A percentile compares a stretch with the other conserved stretches of the same genome.
These are phyloP conservation scores for Vaccinium corymbosum DNA, from an alignment of 148 eudicot genomes.

Conservation along the genomic window DNA sequence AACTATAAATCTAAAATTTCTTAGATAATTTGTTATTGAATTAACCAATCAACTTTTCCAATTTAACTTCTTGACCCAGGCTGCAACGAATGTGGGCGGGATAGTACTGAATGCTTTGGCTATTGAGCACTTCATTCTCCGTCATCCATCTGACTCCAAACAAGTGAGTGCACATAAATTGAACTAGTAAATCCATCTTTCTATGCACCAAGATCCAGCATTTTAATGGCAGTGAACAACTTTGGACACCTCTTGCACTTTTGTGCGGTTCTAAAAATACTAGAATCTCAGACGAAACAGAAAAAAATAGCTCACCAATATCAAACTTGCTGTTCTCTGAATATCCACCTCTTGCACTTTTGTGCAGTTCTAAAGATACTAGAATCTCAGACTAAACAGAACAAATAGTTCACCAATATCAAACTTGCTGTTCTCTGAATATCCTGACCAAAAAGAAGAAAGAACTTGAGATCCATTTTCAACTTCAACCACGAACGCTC, in stretches of 20 bases:
- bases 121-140: conserved; percentile 88
- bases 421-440: neutral
- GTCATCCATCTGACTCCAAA: conserved; percentile 63
- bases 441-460: neutral
- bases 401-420: neutral
- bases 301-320: neutral
- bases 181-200: neutral
- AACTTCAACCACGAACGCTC: neutral
- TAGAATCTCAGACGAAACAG: neutral
- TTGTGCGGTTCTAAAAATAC: neutral
- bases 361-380: neutral
- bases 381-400: neutral
- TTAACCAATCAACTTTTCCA: too few relatives aligned
- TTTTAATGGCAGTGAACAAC: neutral
- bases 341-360: neutral
- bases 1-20: too few relatives aligned
- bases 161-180: conserved; percentile 43
- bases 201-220: neutral
- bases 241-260: neutral
- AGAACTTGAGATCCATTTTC: conserved; percentile 3
- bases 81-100: conserved; percentile 82
- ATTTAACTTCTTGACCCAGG: conserved; percentile 39
- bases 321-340: neutral
- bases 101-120: conserved; percentile 84
- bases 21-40: too few relatives aligned